phyloP scores from a whole-genome alignment of 257 asterid genomes.

The Solanum sejunctum region DNA sequence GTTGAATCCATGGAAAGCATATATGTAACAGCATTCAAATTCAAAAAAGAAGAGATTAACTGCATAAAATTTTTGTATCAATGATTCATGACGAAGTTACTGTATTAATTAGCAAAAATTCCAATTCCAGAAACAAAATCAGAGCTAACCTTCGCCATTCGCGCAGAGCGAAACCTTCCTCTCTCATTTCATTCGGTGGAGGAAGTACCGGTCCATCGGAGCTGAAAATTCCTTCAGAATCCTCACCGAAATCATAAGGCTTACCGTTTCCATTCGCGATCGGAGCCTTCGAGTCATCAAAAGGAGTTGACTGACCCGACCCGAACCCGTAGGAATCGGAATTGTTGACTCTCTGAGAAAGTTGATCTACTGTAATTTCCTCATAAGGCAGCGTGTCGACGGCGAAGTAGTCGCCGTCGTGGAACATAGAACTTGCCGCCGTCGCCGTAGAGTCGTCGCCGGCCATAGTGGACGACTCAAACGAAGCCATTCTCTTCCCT shows the following conservation, averaged over 20 bases:
- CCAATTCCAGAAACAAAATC: not conserved
- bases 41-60: too few species aligned
- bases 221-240: conserved; percentile 57
- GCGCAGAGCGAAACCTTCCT: conserved; percentile 71
- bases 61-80: too few species aligned
- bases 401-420: not conserved
- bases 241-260: conserved; percentile 26
- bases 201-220: conserved; percentile 81
- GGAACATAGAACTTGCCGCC: not conserved
- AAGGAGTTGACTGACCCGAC: not conserved
- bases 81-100: not conserved
- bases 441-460: not conserved
- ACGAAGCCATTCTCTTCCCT: not conserved
- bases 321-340: not conserved
- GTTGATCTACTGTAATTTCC: not conserved
- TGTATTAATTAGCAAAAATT: not conserved
- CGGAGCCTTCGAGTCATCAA: not conserved
- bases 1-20: not conserved
- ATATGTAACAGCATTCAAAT: not conserved
- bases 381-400: not conserved
- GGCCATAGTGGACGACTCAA: not conserved
- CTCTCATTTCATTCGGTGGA: conserved; percentile 72
- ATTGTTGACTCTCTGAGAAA: not conserved
- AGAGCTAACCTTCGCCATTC: conserved; percentile 69
- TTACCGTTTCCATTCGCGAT: not conserved